Percentiles rank a stretch among this genome's conserved stretches.
phyloP scores from a whole-genome alignment of 2,329 filamentous ascomycete genomes.

The Sporothrix phasma region DNA sequence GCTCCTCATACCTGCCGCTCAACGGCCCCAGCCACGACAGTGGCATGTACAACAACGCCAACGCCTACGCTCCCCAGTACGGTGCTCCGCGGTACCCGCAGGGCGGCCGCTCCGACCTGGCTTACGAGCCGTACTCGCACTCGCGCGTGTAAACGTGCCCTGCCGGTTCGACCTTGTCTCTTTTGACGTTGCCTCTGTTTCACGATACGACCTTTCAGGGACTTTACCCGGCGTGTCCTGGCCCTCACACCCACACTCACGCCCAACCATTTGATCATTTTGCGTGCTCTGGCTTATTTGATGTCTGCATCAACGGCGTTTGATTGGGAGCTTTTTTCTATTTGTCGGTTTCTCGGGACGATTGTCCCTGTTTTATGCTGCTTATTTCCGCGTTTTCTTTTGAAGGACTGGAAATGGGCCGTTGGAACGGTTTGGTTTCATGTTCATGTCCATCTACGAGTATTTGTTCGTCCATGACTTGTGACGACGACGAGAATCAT shows the following conservation, averaged over 20 bases:
- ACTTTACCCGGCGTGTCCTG: background rate
- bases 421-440: too few relatives aligned
- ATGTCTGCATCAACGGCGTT: conserved; percentile 16
- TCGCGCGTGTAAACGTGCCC: conserved; percentile 33
- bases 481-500: background rate
- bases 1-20: conserved; percentile 36
- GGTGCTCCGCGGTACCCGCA: conserved; percentile 31
- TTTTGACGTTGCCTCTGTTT: background rate
- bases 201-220: too few relatives aligned
- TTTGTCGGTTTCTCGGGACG: background rate
- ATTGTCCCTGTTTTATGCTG: background rate
- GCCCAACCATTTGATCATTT: background rate
- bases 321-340: background rate
- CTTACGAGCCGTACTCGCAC: conserved; percentile 57
- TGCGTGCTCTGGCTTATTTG: background rate
- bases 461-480: background rate
- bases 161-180: background rate
- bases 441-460: too few relatives aligned
- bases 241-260: background rate
- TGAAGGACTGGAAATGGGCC: background rate
- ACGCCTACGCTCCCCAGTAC: conserved; percentile 21
- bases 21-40: conserved; percentile 29
- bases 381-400: background rate
- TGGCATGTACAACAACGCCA: conserved; percentile 30
- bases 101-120: conserved; percentile 39